Conservation (phyloP, 768 basidiomycete species). For the Hemileccinum impolitum region DNA sequence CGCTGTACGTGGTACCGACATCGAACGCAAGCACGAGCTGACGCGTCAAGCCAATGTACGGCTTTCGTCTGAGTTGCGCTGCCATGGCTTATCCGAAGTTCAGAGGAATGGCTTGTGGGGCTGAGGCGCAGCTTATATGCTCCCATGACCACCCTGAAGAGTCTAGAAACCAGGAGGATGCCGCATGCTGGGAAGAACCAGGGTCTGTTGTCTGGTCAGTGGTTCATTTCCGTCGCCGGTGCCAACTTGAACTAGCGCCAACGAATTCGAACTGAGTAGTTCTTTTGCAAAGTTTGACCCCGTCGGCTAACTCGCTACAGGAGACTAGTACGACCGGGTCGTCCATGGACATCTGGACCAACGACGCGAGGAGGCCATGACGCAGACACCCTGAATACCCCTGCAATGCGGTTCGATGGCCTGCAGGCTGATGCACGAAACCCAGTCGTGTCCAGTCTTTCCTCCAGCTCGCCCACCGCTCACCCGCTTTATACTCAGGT, state of each 20-base stretch:
- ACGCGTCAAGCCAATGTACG: constrained; percentile 31
- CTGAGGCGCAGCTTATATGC: constrained; percentile 5
- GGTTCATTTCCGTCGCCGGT: constrained; percentile 5
- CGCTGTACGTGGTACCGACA: constrained; percentile 37
- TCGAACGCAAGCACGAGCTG: constrained; percentile 38
- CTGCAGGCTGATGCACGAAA: background rate
- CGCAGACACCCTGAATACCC: background rate
- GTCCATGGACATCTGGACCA: background rate
- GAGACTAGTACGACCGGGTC: background rate
- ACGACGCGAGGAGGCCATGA: constrained; percentile 1
- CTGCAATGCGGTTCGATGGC: background rate
- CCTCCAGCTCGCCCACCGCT: constrained; percentile 6
- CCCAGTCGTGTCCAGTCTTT: too few relatives aligned
- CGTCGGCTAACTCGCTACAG: too few relatives aligned
- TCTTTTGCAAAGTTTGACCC: too few relatives aligned
- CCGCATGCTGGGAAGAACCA: background rate
- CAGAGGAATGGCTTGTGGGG: background rate
- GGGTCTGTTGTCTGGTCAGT: background rate
- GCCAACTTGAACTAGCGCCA: background rate
- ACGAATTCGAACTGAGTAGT: too few relatives aligned
- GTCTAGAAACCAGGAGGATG: constrained; percentile 1
- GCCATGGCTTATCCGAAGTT: constrained; percentile 17
- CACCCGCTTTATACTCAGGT: constrained; percentile 1
- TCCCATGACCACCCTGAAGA: background rate
- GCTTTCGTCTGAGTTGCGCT: constrained; percentile 17